Base-by-base conservation (phyloP, 2,329 filamentous ascomycete species). In the Pseudogymnoascus sp. region DNA sequence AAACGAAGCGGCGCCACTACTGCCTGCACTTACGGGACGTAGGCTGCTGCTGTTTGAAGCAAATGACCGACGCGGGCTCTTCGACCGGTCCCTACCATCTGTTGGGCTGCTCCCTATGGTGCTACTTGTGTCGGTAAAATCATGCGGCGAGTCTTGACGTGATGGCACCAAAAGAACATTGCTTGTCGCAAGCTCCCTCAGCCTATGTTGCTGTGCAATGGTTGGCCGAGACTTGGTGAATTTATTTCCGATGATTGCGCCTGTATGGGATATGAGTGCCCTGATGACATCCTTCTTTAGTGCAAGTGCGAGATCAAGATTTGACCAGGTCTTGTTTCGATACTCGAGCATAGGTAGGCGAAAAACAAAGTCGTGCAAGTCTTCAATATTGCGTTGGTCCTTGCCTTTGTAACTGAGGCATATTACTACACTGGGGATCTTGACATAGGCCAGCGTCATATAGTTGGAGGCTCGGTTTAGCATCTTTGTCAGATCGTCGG, bases 301-400 rank as follows among this genome's bases (percentile, higher is more conserved):
- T 13, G 92, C 89, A 59, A 97, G 81, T 0, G 93, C 93, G 9
- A 99, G 84, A 72, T 99, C 95, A 6, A 99, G 83, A 74, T 97
- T 99, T 6, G 92, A 97, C 95, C 95, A 99, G 8, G 93, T 97
- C 80, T 99, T 99, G 81, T 99, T 99, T 67, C 91, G 87, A 78
- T 96, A 97, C 74, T 99, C 95, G 57, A 99, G 87, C 1, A 90
- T 89, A 3, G 95, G 95, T 77, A 99, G 85, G 35, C 91, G 87
- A 83, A 99, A 99, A 60, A 99, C 95, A 69, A 99, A 96, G 73
- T 97, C 89, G 76, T 99, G 93, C 15, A 99, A 89, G 75, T 99
- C 96, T 77, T 97, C 92, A 64, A 99, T 83, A 71, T 97, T 99
- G 73, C 93, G 91, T 68, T 96, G 91, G 50, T 93, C 91, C 74